A percentile compares a stretch with the other conserved stretches of the same genome.
Evolutionary conservation across 2,329 filamentous ascomycete genomes (phyloP).

Genomic region (Fusarium mangiferae): DNA sequence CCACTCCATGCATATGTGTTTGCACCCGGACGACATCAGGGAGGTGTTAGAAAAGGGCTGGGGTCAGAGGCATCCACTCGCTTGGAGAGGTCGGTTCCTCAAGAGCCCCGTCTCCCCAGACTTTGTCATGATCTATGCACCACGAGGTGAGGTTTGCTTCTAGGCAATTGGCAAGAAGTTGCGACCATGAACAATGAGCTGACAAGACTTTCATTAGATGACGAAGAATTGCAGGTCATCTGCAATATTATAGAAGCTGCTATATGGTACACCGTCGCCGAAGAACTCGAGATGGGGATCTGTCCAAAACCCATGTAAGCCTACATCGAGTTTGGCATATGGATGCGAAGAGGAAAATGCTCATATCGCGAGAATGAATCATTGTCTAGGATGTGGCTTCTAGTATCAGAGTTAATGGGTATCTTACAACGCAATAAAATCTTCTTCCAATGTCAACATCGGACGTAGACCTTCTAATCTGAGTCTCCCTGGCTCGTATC

Average conservation of each 20-base stretch:
- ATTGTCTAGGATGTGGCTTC: constrained; percentile 6
- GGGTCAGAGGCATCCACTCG: constrained; percentile 78
- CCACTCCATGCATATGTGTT: constrained; percentile 79
- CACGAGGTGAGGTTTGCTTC: constrained; percentile 59
- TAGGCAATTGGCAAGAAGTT: not conserved
- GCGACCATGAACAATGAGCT: not conserved
- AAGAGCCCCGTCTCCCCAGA: constrained; percentile 75
- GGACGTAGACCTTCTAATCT: constrained; percentile 36
- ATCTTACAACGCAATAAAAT: constrained; percentile 42
- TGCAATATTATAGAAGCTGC: constrained; percentile 78
- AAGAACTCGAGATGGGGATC: constrained; percentile 53
- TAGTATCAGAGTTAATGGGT: constrained; percentile 34
- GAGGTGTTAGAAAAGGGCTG: constrained; percentile 79
- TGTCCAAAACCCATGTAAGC: constrained; percentile 20
- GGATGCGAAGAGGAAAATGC: not conserved
- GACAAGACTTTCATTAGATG: constrained; percentile 52
- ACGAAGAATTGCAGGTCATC: constrained; percentile 74
- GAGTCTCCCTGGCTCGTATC: constrained; percentile 59
- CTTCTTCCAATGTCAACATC: not conserved
- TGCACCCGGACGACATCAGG: constrained; percentile 81
- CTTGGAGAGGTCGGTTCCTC: constrained; percentile 70
- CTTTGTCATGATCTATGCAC: constrained; percentile 87
- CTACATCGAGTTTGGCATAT: not conserved
- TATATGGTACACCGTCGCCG: constrained; percentile 71
- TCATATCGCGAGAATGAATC: not conserved